Conservation (phyloP, 176 grass and related monocot species). For the Poa pratensis region DNA sequence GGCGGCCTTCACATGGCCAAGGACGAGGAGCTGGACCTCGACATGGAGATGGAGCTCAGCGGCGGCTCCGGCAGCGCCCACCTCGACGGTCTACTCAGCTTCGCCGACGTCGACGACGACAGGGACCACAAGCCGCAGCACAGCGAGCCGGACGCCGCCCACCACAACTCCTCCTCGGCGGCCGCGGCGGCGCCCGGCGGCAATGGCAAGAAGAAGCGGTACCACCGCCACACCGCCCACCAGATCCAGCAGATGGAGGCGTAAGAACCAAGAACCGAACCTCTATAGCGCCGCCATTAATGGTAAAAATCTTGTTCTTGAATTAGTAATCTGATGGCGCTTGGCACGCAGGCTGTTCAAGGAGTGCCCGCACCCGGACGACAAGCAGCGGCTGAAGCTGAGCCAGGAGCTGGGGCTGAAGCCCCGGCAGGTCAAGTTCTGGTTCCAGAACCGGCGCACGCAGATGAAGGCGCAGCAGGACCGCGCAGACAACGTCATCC, state of each 20-base stretch:
- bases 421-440: conserved; percentile 98
- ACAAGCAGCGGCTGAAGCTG: conserved; percentile 96
- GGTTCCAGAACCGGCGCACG: conserved; percentile 99
- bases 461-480: conserved; percentile 99
- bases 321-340: background rate
- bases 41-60: conserved; percentile 67
- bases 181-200: background rate
- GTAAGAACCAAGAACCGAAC: conserved; percentile 44
- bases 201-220: conserved; percentile 87
- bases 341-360: conserved; percentile 70
- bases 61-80: conserved; percentile 82
- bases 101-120: conserved; percentile 74
- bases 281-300: background rate
- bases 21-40: conserved; percentile 79
- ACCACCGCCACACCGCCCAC: conserved; percentile 95
- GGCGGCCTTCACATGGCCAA: conserved; percentile 53
- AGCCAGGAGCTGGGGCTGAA: conserved; percentile 93
- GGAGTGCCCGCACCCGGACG: conserved; percentile 97
- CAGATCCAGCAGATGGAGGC: conserved; percentile 99
- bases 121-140: conserved; percentile 57
- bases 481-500: conserved; percentile 77
- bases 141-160: conserved; percentile 1
- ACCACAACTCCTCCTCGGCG: background rate
- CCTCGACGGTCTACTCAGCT: conserved; percentile 78
- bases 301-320: background rate